These are phyloP conservation scores for Rosa persica DNA, from an alignment of 306 rosid genomes.

Conservation along the genomic window DNA sequence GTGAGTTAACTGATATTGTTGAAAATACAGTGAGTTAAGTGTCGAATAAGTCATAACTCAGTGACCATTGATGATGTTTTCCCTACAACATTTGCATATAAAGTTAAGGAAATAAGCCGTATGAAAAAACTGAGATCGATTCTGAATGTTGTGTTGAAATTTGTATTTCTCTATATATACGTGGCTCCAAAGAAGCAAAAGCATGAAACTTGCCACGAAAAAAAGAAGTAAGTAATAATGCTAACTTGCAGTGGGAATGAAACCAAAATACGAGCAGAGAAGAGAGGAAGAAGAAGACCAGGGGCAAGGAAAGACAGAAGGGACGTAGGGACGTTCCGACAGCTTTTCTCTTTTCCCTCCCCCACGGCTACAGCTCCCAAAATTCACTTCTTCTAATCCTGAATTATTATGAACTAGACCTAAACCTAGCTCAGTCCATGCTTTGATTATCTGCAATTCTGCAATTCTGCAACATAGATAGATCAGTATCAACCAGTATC, in stretches of 20 bases:
- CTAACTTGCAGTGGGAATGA: not conserved
- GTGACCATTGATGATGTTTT: too few relatives aligned
- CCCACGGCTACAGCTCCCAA: not conserved
- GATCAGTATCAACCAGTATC: not conserved
- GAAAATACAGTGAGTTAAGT: too few relatives aligned
- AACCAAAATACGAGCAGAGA: not conserved
- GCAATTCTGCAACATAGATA: not conserved
- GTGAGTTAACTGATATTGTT: too few relatives aligned
- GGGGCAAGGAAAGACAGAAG: not conserved
- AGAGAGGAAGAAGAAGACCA: not conserved
- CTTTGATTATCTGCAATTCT: not conserved
- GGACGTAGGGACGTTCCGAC: constrained; percentile 4
- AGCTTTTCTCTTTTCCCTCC: constrained; percentile 1
- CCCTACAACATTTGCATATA: not conserved
- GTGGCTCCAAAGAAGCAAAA: not conserved
- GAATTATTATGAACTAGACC: constrained; percentile 31
- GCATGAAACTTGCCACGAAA: not conserved
- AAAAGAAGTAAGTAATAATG: too few relatives aligned
- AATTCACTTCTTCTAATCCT: not conserved
- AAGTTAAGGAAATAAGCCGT: not conserved
- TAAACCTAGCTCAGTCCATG: not conserved
- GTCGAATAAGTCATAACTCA: too few relatives aligned
- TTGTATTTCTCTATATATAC: too few relatives aligned
- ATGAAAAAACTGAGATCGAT: too few relatives aligned
- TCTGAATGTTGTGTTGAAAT: not conserved